Conservation (phyloP, 139 green algal species). For the Mesostigma viride region DNA sequence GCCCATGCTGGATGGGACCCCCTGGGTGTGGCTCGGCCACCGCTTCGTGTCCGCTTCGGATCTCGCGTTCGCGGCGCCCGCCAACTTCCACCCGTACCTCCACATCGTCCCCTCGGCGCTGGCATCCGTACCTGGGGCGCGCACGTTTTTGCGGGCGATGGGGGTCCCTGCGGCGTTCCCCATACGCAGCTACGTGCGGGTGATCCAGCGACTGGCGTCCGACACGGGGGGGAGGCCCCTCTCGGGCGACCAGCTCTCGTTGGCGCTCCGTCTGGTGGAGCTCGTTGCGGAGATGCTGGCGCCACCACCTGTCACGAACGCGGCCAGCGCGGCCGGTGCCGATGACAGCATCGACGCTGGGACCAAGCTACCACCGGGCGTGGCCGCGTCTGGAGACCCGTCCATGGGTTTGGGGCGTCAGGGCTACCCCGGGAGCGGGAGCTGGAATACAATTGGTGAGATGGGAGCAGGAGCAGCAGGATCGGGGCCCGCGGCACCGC, state of each 20-base stretch:
- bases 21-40: conserved; percentile 32
- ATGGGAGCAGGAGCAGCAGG: no score
- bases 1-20: conserved; percentile 11
- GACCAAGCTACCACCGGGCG: no score
- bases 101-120: conserved; percentile 30
- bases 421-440: no score
- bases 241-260: conserved; percentile 14
- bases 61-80: conserved; percentile 18
- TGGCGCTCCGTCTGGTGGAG: conserved; percentile 17
- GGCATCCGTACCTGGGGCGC: not conserved
- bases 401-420: no score
- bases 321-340: not conserved
- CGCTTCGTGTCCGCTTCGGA: conserved; percentile 31
- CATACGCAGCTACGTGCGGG: conserved; percentile 14
- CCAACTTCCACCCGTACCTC: conserved; percentile 40
- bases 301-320: not conserved
- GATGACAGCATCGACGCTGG: no score
- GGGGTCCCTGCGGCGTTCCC: conserved; percentile 18
- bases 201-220: conserved; percentile 9
- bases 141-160: conserved; percentile 14
- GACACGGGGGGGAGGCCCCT: conserved; percentile 9
- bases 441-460: no score
- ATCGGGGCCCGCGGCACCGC: no score
- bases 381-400: no score
- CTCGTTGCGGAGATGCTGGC: conserved; percentile 12